Base-by-base conservation (phyloP, 495 filamentous ascomycete genomes). In the Amphirosellinia nigrospora region DNA sequence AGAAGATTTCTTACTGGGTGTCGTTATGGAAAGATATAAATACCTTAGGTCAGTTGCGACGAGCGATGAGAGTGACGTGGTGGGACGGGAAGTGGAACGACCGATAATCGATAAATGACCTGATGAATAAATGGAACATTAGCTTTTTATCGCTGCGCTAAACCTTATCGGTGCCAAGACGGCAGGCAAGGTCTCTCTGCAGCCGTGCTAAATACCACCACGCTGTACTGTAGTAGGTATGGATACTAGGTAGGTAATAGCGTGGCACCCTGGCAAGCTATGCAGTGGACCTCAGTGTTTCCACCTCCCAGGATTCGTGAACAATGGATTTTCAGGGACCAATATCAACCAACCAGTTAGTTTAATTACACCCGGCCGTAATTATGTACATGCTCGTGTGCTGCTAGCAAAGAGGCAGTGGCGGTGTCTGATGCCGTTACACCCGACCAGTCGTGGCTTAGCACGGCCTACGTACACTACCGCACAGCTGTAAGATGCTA, bases 401-500 rank as follows among this genome's bases (percentile, higher is more conserved):
- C 41, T 21, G n/a, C 21, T 1, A 52, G 5, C 46, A 30, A 39
- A 3, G 1, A 21, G 0, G 15, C 16, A 63, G 60, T 63, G 60
- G 60, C 60, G 30, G 60, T 43, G 60, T 43, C 23, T 58, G 55
- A 41, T 75, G 69, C 73, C 71, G 68, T 75, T 4, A 62, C 62
- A 67, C 72, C 58, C 71, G 73, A 59, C 63, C 56, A 71, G 67
- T 67, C 67, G 72, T 71, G 69, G 71, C 65, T 65, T 61, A 60
- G 45, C 34, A 64, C n/a, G 26, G 32, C 41, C 61, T 63, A 45
- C 11, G 69, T 70, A 74, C 1, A 64, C 11, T 45, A 45, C 16
- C 5, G 28, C 58, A 30, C 50, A 26, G 46, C 56, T 13, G 56
- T 39, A n/a, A 39, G 56, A 34, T 59, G 23, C 9, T 7, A 10